Conservation (phyloP, 352 stramenopile species). For the Thraustochytrium striatum region DNA sequence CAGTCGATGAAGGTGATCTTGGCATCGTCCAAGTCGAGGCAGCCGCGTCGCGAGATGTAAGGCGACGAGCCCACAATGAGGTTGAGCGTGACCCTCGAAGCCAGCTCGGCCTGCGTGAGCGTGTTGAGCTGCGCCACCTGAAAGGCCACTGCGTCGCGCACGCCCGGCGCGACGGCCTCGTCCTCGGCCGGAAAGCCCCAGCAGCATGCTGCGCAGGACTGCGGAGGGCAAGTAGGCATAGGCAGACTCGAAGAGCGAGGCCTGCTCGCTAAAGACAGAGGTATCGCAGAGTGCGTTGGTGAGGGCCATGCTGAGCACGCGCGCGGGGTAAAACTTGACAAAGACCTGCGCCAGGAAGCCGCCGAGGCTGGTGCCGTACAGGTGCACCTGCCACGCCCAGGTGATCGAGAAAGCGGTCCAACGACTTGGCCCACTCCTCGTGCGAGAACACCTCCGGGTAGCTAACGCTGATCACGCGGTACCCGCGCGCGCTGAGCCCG, state of each 20-base stretch:
- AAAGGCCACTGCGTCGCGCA: conserved; percentile 11
- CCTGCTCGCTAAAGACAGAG: background rate
- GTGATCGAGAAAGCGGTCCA: background rate
- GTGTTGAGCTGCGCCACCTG: conserved; percentile 12
- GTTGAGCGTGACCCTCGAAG: conserved; percentile 15
- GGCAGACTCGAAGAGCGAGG: background rate
- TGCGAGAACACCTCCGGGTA: background rate
- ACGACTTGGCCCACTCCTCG: background rate
- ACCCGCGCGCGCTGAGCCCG: background rate
- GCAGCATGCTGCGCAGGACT: background rate
- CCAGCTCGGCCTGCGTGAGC: conserved; percentile 3
- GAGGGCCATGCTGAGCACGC: background rate
- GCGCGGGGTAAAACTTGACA: background rate
- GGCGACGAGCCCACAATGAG: background rate
- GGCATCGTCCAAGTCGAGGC: background rate
- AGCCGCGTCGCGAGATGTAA: background rate
- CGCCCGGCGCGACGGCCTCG: background rate
- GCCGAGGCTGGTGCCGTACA: background rate
- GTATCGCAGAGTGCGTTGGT: conserved; percentile 24
- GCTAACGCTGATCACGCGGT: background rate
- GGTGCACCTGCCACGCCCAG: background rate
- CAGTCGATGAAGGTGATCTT: background rate
- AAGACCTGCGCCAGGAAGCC: conserved; percentile 1
- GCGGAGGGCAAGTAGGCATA: background rate
- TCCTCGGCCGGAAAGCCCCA: background rate